Conservation (phyloP, 768 basidiomycete species). For the Lactifluus hygrophoroides region DNA sequence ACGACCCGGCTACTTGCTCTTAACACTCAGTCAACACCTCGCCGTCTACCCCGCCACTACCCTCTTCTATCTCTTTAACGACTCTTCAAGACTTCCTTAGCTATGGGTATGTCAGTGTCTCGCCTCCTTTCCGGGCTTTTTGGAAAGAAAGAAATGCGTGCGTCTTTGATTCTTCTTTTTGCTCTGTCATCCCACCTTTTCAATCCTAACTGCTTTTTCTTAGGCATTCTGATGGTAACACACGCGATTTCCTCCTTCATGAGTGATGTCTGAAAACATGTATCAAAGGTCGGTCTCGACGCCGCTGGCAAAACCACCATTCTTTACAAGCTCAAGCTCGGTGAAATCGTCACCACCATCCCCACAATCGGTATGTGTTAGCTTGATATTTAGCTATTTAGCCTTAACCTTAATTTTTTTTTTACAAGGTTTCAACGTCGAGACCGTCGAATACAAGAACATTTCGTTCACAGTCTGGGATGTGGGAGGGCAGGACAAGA, state of each 20-base stretch:
- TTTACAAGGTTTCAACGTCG: conserved; percentile 93
- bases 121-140: conserved; percentile 75
- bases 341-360: conserved; percentile 99
- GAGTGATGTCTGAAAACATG: neutral
- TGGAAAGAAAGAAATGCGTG: conserved; percentile 99
- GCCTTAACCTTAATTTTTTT: conserved; percentile 20
- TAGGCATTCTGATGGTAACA: conserved; percentile 92
- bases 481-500: conserved; percentile 99
- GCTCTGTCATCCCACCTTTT: conserved; percentile 22
- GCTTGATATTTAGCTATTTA: conserved; percentile 7
- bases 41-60: neutral
- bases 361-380: conserved; percentile 87
- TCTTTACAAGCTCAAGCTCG: conserved; percentile 98
- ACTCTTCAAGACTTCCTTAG: neutral
- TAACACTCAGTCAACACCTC: conserved; percentile 15
- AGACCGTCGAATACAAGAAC: conserved; percentile 99
- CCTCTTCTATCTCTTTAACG: neutral
- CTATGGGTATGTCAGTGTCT: conserved; percentile 76
- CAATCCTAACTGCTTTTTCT: conserved; percentile 25
- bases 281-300: conserved; percentile 86
- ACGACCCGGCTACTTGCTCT: neutral
- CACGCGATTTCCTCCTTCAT: neutral
- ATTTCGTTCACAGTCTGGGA: conserved; percentile 99
- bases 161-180: conserved; percentile 32
- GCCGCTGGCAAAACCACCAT: conserved; percentile 99